Base-by-base conservation (phyloP, 2,329 filamentous ascomycete genomes). In the Lasiodiplodia hormozganensis region DNA sequence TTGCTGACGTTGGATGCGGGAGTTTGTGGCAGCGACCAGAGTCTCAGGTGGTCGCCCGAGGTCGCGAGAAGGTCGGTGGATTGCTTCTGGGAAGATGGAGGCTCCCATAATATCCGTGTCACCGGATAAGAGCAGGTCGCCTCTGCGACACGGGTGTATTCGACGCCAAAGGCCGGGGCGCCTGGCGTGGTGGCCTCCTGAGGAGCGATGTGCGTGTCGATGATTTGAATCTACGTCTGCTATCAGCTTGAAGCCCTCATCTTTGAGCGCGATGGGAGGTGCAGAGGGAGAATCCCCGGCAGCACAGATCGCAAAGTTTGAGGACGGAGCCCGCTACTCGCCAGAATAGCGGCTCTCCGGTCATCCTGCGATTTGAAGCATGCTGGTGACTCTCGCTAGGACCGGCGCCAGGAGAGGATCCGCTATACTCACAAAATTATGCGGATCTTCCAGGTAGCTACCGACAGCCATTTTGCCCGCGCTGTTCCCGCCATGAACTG, bases 101-200 rank as follows among this genome's bases (percentile, higher is more conserved):
- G 95, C 77, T 99, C 95, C 95, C 95, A 99, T 10, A 98, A 82
- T 72, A 99, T 90, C 68, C 96, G 89, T 3, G 95, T 99, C 38
- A 99, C 96, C 2, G 96, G 96, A 78, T 98, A 99, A 12, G 96
- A 97, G 82, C 97, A 96, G 23, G 95, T 97, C 23, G 96, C 96
- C 84, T 99, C 96, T 47, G 96, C 96, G 40, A 97, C 89, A 78
- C 96, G 97, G 64, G 89, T 91, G 81, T 97, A 98, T 73, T 98
- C 95, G 76, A 99, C 84, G 49, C 88, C 91, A 76, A 91, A 91
- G 73, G 92, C 90, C 52, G 91, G 86, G 6, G 87, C 86, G 64
- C 91, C 92, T 16, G 92, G 90, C 1, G 86, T 84, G 70, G 91
- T 91, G 70, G 89, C 86, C 49, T 86, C 82, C 69, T 94, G 90